Conservation (phyloP, 78 protist species). For the slime mould (Dictyostelium discoideum) region DNA sequence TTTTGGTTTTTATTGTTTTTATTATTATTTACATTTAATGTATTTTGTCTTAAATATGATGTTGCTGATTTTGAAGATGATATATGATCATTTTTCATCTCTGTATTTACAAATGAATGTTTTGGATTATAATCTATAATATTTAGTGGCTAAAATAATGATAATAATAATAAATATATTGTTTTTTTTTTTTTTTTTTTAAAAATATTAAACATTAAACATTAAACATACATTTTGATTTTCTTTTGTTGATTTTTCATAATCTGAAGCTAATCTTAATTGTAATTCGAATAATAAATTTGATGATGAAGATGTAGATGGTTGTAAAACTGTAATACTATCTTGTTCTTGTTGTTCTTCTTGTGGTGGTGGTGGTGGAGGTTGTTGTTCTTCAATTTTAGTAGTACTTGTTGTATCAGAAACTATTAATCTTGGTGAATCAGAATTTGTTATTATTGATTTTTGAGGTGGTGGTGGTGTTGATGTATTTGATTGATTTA, state of each 20-base stretch:
- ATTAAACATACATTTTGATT: conserved; percentile 18
- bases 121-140: conserved; percentile 71
- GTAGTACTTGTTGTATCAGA: neutral
- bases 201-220: too few relatives aligned
- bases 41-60: conserved; percentile 54
- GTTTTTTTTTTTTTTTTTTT: too few relatives aligned
- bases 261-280: conserved; percentile 19
- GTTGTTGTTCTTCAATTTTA: neutral
- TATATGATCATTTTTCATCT: conserved; percentile 65
- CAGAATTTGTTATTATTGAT: neutral
- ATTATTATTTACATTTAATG: neutral
- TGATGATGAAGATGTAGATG: conserved; percentile 51
- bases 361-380: neutral
- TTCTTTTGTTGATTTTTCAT: conserved; percentile 9
- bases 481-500: neutral
- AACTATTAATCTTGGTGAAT: neutral
- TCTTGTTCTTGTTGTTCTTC: neutral
- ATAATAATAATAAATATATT: neutral
- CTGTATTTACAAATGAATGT: conserved; percentile 64
- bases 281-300: conserved; percentile 62
- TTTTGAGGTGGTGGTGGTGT: conserved; percentile 16
- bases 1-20: neutral
- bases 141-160: conserved; percentile 26
- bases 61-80: conserved; percentile 60
- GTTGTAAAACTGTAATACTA: conserved; percentile 17